Evolutionary conservation across 2,329 filamentous ascomycete genomes (phyloP).

Genomic region (Decorospora gaudefroyi): DNA sequence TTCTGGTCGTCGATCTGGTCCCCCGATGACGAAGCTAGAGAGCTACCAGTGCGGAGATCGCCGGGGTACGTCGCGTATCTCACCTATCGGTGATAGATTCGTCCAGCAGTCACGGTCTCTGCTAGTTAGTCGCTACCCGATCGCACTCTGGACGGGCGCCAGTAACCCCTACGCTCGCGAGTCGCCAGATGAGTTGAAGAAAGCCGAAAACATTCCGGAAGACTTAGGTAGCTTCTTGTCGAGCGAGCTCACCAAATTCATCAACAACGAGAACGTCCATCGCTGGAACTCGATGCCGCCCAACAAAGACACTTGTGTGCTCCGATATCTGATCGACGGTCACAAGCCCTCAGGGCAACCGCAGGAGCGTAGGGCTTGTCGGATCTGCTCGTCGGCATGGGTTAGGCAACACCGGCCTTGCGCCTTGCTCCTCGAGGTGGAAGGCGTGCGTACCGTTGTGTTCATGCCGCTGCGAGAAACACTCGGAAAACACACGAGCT

Average conservation of each 20-base stretch:
- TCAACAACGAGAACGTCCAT: not conserved
- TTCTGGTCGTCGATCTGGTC: too few relatives aligned
- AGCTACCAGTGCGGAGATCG: too few relatives aligned
- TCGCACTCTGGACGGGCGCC: slow-evolving; percentile 11
- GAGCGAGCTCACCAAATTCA: slow-evolving; percentile 5
- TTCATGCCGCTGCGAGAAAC: slow-evolving; percentile 17
- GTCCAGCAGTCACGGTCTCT: not conserved
- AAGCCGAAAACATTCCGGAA: slow-evolving; percentile 1
- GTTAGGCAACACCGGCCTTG: slow-evolving; percentile 11
- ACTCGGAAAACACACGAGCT: not conserved
- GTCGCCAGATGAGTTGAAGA: not conserved
- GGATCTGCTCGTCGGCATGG: slow-evolving; percentile 7
- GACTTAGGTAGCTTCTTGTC: slow-evolving; percentile 6
- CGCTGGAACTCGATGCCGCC: slow-evolving; percentile 10
- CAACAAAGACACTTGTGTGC: slow-evolving; percentile 13
- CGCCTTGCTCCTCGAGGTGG: slow-evolving; percentile 17
- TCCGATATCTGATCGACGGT: slow-evolving; percentile 14
- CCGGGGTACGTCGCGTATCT: not conserved
- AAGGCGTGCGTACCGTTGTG: slow-evolving; percentile 14
- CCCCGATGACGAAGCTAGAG: too few relatives aligned
- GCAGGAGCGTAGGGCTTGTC: slow-evolving; percentile 12
- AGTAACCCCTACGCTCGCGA: not conserved
- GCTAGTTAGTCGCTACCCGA: slow-evolving; percentile 4
- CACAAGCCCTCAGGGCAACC: slow-evolving; percentile 4
- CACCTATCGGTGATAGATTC: not conserved